A percentile compares a stretch with the other conserved stretches of the same genome.
Evolutionary conservation across 345 rosid genomes (phyloP).

Genomic region (Syzygium aromaticum): DNA sequence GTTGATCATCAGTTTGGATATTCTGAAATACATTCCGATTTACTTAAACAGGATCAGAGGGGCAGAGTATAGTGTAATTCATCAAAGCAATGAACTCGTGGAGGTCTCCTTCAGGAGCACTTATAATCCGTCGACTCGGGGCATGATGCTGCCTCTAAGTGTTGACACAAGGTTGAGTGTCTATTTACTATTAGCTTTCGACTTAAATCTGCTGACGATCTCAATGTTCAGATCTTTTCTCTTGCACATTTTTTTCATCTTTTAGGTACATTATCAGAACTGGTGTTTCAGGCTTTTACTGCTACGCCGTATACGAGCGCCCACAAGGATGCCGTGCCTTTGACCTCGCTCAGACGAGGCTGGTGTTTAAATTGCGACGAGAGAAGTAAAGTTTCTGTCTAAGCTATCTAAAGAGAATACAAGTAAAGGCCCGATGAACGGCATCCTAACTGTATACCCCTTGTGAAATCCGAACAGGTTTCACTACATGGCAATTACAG

Average conservation of each 20-base stretch:
- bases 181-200: neutral
- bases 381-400: constrained; percentile 11
- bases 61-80: constrained; percentile 10
- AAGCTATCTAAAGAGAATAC: neutral
- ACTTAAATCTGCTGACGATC: neutral
- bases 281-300: constrained; percentile 28
- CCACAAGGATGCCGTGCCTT: constrained; percentile 17
- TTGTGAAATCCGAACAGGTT: constrained; percentile 12
- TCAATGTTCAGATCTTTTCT: neutral
- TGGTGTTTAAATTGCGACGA: constrained; percentile 20
- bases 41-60: constrained; percentile 18
- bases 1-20: neutral
- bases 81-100: constrained; percentile 6
- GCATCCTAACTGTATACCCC: neutral
- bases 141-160: constrained; percentile 18
- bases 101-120: constrained; percentile 30
- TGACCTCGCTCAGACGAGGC: constrained; percentile 28
- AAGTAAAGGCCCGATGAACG: neutral
- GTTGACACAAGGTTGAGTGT: constrained; percentile 20
- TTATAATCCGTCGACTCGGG: constrained; percentile 9
- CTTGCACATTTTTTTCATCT: neutral
- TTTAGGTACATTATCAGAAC: constrained; percentile 25
- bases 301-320: constrained; percentile 22
- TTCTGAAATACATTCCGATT: neutral
- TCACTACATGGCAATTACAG: constrained; percentile 35